phyloP scores from a whole-genome alignment of 2,329 filamentous ascomycete species.

The Ceratocystis variospora region DNA sequence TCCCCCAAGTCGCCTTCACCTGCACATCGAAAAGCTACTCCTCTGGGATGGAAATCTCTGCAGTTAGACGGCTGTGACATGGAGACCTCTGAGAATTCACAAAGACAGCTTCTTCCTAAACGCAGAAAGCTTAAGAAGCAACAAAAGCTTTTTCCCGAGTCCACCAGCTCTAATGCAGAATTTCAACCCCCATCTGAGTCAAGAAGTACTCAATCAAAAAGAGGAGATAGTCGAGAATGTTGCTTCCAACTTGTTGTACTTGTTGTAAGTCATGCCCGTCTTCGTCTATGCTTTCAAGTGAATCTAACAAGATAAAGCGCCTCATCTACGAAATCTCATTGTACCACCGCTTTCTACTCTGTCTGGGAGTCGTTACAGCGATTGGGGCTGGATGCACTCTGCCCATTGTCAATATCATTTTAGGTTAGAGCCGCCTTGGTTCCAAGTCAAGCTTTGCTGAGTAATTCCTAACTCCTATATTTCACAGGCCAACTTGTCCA shows the following conservation, averaged over 20 bases:
- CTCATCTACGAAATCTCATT: conserved; percentile 15
- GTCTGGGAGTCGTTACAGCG: conserved; percentile 15
- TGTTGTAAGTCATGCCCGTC: conserved; percentile 6
- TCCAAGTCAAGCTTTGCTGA: not conserved
- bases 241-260: conserved; percentile 5
- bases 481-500: conserved; percentile 9
- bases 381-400: conserved; percentile 21
- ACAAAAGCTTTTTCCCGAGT: not conserved
- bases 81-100: not conserved
- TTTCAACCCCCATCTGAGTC: not conserved
- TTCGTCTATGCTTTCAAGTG: not conserved
- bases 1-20: not conserved
- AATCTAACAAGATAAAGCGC: conserved; percentile 13
- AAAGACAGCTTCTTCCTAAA: not conserved
- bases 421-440: conserved; percentile 22
- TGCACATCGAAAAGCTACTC: not conserved
- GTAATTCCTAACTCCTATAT: not conserved
- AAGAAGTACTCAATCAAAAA: not conserved
- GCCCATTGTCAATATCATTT: conserved; percentile 27
- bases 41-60: not conserved
- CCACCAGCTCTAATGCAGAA: not conserved
- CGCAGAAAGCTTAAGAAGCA: conserved; percentile 10
- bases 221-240: not conserved
- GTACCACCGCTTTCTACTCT: conserved; percentile 12
- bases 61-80: not conserved